Evolutionary conservation across 2,329 filamentous ascomycete genomes (phyloP).

Genomic region (Ramularia endophylla): DNA sequence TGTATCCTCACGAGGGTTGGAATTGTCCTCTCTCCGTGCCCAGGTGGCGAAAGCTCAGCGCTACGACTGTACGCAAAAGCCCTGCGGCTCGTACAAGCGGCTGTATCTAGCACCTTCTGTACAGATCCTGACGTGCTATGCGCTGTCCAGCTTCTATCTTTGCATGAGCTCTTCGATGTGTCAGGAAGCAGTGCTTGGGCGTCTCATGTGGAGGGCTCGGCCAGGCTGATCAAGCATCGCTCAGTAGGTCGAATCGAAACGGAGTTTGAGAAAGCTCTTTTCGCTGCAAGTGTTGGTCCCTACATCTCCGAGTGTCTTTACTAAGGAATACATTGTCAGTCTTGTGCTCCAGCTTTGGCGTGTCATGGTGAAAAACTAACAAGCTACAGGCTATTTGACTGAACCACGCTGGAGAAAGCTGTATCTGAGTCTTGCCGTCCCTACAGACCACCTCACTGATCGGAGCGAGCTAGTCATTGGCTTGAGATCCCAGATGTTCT

Average conservation of each 20-base stretch:
- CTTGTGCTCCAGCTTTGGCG: neutral
- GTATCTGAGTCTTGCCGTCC: constrained; percentile 16
- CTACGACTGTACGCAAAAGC: constrained; percentile 20
- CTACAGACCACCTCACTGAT: constrained; percentile 16
- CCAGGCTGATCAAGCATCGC: constrained; percentile 28
- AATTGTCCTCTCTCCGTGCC: constrained; percentile 10
- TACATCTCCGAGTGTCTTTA: constrained; percentile 24
- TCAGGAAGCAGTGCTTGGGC: constrained; percentile 27
- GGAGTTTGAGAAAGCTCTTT: constrained; percentile 35
- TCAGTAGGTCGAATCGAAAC: constrained; percentile 27
- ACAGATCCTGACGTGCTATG: constrained; percentile 20
- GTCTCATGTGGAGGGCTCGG: constrained; percentile 31
- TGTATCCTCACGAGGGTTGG: constrained; percentile 21
- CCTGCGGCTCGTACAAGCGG: constrained; percentile 16
- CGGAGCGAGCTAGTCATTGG: constrained; percentile 19
- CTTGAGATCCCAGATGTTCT: constrained; percentile 19
- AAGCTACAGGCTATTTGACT: constrained; percentile 24
- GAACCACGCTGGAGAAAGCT: constrained; percentile 26
- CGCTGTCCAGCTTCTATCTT: constrained; percentile 17
- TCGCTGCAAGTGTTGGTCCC: constrained; percentile 31
- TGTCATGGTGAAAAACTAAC: constrained; percentile 3
- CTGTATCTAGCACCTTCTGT: constrained; percentile 11
- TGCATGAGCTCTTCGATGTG: constrained; percentile 30
- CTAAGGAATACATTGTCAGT: constrained; percentile 14
- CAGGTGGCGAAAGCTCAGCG: constrained; percentile 1